Evolutionary conservation across 306 rosid species (phyloP), one percentile per base, ranked within the genome.

Genomic region (Cucumis cinereus): DNA sequence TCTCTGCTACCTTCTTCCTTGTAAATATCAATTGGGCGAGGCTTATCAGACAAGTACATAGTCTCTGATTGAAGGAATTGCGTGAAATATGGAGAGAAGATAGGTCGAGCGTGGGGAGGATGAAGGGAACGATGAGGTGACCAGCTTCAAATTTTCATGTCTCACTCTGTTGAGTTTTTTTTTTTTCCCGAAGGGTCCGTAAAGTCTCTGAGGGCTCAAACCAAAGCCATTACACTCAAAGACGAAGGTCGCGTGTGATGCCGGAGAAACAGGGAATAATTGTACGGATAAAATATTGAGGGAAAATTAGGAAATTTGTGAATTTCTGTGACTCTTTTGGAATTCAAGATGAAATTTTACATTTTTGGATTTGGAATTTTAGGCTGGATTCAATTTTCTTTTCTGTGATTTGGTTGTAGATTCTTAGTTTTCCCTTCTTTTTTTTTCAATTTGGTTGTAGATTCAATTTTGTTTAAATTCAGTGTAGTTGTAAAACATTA

Each of bases 41-140:
- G 93, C 74, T 93, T 89, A 54, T 89, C 93, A 0, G 96, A 82
- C 79, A 88, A 33, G 78, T 91, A 93, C 97, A 93, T 93, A 81
- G 16, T 50, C 63, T 71, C 14, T 15, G 75, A 41, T 20, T 67
- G 35, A n/a, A 28, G 35, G 55, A n/a, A 36, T 71, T 71, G 24
- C 7, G 76, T 8, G 24, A 26, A 47, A 70, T 45, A 47, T 70
- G 9, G 38, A 24, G 40, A 50, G 35, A 49, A 71, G 60, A 49
- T 24, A 64, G 72, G 11, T 26, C 7, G 72, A 63, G 45, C 45
- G 71, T 33, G 47, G 7, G 47, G 35, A 12, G 53, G 6, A 67
- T 40, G 1, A 43, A 0, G 24, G 24, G 4, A 68, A 13, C 2
- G 24, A 47, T 8, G 41, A 71, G 43, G 4, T 56, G 36, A 68